These are phyloP conservation scores for Starmera quercuum DNA, from an alignment of 805 yeast species.

Conservation along the genomic window DNA sequence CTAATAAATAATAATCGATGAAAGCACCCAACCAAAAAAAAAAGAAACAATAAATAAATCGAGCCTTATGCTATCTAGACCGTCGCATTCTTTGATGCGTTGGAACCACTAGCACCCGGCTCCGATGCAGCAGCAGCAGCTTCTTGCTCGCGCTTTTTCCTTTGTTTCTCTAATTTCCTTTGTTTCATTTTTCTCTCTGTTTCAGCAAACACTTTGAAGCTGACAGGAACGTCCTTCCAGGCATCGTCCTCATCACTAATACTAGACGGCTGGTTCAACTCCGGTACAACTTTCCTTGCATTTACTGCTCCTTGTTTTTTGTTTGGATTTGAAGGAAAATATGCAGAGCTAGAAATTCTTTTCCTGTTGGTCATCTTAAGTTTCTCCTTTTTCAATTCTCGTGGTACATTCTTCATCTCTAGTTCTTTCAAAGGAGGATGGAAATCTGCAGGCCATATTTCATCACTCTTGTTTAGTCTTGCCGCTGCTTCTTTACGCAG, in stretches of 20 bases:
- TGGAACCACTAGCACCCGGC: neutral
- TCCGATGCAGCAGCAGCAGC: slow-evolving; percentile 1
- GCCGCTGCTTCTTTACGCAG: slow-evolving; percentile 53
- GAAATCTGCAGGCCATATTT: slow-evolving; percentile 58
- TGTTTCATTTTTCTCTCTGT: slow-evolving; percentile 61
- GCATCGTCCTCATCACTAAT: slow-evolving; percentile 33
- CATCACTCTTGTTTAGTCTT: slow-evolving; percentile 31
- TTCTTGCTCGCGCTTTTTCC: slow-evolving; percentile 9
- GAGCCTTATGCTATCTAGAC: neutral
- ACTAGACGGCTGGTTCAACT: slow-evolving; percentile 9
- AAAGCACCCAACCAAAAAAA: too few relatives aligned
- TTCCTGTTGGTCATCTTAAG: slow-evolving; percentile 16
- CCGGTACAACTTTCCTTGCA: slow-evolving; percentile 15
- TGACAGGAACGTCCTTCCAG: slow-evolving; percentile 61
- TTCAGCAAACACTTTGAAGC: slow-evolving; percentile 76
- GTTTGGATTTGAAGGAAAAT: slow-evolving; percentile 24
- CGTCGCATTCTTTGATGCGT: neutral
- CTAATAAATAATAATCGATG: too few relatives aligned
- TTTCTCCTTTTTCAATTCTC: slow-evolving; percentile 23
- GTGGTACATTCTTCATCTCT: slow-evolving; percentile 36
- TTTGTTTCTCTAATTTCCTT: slow-evolving; percentile 14
- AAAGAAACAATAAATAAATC: too few relatives aligned
- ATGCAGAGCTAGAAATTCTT: slow-evolving; percentile 17
- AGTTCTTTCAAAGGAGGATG: slow-evolving; percentile 45
- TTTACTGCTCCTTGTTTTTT: slow-evolving; percentile 25